These are phyloP conservation scores for Coprinopsis marcescibilis DNA, from an alignment of 768 basidiomycete genomes.

Conservation along the genomic window DNA sequence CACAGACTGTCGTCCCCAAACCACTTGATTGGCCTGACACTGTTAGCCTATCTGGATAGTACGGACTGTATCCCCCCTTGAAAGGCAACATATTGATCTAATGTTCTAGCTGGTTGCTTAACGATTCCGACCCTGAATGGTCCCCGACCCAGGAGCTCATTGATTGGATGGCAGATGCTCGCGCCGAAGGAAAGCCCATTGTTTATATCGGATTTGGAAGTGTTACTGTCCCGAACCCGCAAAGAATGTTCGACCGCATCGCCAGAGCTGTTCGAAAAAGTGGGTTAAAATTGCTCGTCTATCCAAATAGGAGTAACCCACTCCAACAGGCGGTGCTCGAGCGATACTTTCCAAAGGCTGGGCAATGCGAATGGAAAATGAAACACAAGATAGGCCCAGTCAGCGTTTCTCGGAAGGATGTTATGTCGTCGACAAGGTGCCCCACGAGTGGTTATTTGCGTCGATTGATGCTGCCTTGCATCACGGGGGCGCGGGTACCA, in stretches of 20 bases:
- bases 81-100: too few species aligned
- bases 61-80: too few species aligned
- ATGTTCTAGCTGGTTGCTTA: conserved; percentile 66
- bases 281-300: too few species aligned
- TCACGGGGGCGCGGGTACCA: conserved; percentile 70
- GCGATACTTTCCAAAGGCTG: neutral
- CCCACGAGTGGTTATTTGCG: conserved; percentile 63
- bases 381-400: too few species aligned
- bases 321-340: neutral
- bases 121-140: conserved; percentile 58
- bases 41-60: conserved; percentile 53
- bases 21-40: conserved; percentile 67
- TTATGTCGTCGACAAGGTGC: conserved; percentile 56
- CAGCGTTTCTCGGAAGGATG: too few species aligned
- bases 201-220: conserved; percentile 73
- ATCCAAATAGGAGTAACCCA: too few species aligned
- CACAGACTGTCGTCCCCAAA: conserved; percentile 54
- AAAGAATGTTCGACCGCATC: conserved; percentile 24
- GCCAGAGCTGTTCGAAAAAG: conserved; percentile 33
- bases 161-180: conserved; percentile 52
- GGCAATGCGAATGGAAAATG: neutral
- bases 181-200: conserved; percentile 47
- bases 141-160: conserved; percentile 42
- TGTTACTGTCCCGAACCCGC: conserved; percentile 59
- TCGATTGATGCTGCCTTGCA: conserved; percentile 58